phyloP scores from a whole-genome alignment of 257 asterid genomes.

The Solanum bulbocastanum region DNA sequence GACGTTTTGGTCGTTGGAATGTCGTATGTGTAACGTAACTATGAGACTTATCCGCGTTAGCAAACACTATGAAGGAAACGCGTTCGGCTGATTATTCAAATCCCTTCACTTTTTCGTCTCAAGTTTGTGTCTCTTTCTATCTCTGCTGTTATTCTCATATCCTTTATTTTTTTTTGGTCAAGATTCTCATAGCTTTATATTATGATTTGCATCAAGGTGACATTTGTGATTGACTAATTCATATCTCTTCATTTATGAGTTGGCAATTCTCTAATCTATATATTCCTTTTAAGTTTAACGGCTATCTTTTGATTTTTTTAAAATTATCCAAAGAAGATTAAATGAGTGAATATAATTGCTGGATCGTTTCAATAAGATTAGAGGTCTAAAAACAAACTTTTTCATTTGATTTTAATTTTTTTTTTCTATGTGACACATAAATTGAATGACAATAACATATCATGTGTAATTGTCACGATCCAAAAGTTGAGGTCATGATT shows the following conservation, averaged over 20 bases:
- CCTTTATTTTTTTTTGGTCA: not conserved
- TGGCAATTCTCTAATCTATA: not conserved
- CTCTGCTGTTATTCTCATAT: not conserved
- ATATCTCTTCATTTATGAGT: too few species aligned
- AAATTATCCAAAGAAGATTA: not conserved
- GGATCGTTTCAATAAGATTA: too few species aligned
- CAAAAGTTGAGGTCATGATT: too few species aligned
- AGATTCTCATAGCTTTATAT: not conserved
- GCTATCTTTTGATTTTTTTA: not conserved
- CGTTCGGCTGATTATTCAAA: not conserved
- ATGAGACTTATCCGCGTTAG: not conserved
- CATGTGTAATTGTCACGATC: too few species aligned
- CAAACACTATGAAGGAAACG: not conserved
- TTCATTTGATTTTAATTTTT: too few species aligned
- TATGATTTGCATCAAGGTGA: not conserved
- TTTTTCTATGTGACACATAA: too few species aligned
- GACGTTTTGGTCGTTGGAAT: not conserved
- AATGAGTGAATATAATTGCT: not conserved
- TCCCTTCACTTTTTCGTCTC: not conserved
- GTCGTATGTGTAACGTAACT: not conserved
- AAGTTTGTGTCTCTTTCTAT: not conserved
- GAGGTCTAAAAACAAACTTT: too few species aligned
- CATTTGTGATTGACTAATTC: too few species aligned
- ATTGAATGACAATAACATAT: too few species aligned
- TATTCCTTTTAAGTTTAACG: not conserved